Percentiles rank a stretch among this genome's conserved stretches.
Conservation (phyloP, 228 moss, liverwort and hornwort species). For the Sphagnum magellanicum region DNA sequence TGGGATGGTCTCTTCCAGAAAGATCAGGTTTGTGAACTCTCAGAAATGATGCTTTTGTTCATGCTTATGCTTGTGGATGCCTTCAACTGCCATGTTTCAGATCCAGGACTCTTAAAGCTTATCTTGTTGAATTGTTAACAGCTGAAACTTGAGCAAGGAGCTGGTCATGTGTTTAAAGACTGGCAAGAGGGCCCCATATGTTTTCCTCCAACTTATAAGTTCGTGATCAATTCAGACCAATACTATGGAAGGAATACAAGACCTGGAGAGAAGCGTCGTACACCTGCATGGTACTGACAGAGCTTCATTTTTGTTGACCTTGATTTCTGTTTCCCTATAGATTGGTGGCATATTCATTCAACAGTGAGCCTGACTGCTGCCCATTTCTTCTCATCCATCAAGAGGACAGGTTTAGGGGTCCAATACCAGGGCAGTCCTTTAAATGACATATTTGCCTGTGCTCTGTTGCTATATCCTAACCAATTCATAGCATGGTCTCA, state of each 20-base stretch:
- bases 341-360: no score
- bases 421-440: no score
- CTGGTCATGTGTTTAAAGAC: constrained; percentile 74
- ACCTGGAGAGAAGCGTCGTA: constrained; percentile 69
- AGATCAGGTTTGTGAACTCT: constrained; percentile 52
- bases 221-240: constrained; percentile 58
- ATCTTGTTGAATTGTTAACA: constrained; percentile 12
- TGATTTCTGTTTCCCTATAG: no score
- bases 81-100: no score
- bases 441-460: background rate
- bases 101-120: no score
- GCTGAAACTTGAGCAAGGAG: constrained; percentile 72
- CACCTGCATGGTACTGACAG: constrained; percentile 77
- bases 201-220: constrained; percentile 94
- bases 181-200: constrained; percentile 75
- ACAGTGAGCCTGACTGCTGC: background rate
- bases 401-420: no score
- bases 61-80: no score
- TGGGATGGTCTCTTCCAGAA: constrained; percentile 69
- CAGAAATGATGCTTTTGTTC: no score
- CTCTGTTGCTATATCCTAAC: background rate
- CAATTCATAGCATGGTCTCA: no score
- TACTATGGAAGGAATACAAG: constrained; percentile 63
- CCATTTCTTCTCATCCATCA: background rate
- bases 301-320: no score